phyloP scores from a whole-genome alignment of 441 rosid genomes.

The Pelargonium australe region DNA sequence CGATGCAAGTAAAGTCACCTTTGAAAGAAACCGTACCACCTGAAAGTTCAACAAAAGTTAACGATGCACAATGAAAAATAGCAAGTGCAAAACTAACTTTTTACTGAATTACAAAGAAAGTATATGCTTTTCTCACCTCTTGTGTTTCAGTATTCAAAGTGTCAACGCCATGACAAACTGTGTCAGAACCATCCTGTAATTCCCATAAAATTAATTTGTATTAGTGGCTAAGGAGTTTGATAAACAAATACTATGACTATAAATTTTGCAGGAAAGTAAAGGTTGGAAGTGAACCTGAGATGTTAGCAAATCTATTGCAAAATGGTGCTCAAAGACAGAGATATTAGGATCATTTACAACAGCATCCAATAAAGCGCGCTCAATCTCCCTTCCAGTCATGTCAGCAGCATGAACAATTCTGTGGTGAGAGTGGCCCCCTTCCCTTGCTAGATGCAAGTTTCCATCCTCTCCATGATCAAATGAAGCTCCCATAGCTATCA shows the following conservation, averaged over 20 bases:
- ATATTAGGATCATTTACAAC: constrained; percentile 74
- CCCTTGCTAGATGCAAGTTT: constrained; percentile 90
- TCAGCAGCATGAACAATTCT: constrained; percentile 97
- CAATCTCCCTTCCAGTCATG: constrained; percentile 98
- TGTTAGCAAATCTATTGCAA: constrained; percentile 86
- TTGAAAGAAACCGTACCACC: constrained; percentile 85
- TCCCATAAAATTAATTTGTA: constrained; percentile 13
- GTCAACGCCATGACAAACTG: constrained; percentile 87
- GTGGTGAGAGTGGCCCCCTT: constrained; percentile 92
- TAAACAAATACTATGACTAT: not conserved
- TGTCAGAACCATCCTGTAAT: constrained; percentile 61
- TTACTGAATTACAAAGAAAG: constrained; percentile 5
- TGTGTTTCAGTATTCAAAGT: constrained; percentile 68
- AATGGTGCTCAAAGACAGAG: constrained; percentile 73
- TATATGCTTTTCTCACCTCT: constrained; percentile 47
- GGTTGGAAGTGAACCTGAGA: constrained; percentile 47
- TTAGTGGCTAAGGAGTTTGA: not conserved
- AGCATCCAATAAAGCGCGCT: constrained; percentile 82
- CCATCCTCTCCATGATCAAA: constrained; percentile 95
- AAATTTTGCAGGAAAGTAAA: not conserved
- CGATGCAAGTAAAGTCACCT: constrained; percentile 91
- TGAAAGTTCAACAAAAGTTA: constrained; percentile 23
- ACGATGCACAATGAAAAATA: constrained; percentile 2
- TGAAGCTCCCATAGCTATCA: constrained; percentile 89
- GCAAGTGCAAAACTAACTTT: constrained; percentile 1